Percentiles rank a stretch among this genome's conserved stretches.
Evolutionary conservation across 345 rosid genomes (phyloP).

Genomic region (Moricandia moricandioides): DNA sequence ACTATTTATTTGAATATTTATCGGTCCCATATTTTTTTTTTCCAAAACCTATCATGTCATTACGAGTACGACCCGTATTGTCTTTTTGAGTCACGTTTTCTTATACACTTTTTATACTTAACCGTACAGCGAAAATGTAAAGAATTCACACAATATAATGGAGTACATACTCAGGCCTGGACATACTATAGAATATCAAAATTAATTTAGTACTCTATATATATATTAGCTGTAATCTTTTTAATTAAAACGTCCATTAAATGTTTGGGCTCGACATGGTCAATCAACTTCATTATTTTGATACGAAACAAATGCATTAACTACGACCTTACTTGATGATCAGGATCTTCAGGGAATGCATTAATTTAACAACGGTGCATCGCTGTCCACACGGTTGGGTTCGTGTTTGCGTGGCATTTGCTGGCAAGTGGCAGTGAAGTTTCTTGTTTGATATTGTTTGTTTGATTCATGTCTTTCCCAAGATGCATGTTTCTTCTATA

Average conservation of each 20-base stretch:
- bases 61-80: slow-evolving; percentile 16
- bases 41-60: slow-evolving; percentile 11
- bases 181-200: not conserved
- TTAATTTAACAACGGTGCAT: slow-evolving; percentile 30
- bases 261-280: not conserved
- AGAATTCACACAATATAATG: not conserved
- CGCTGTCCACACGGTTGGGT: slow-evolving; percentile 44
- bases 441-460: slow-evolving; percentile 36
- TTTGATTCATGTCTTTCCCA: slow-evolving; percentile 31
- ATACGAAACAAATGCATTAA: not conserved
- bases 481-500: slow-evolving; percentile 38
- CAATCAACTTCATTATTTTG: not conserved
- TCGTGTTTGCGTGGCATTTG: slow-evolving; percentile 30
- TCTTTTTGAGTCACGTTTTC: slow-evolving; percentile 13
- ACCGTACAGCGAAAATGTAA: not conserved
- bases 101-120: not conserved
- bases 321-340: slow-evolving; percentile 16
- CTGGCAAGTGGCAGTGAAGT: slow-evolving; percentile 35
- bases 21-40: not conserved
- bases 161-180: too few species aligned
- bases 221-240: slow-evolving; percentile 9
- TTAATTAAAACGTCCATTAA: slow-evolving; percentile 1
- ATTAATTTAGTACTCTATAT: not conserved
- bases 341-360: not conserved
- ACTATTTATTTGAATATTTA: not conserved